Base-by-base conservation (phyloP, 441 rosid species). In the Brassica balearica region DNA sequence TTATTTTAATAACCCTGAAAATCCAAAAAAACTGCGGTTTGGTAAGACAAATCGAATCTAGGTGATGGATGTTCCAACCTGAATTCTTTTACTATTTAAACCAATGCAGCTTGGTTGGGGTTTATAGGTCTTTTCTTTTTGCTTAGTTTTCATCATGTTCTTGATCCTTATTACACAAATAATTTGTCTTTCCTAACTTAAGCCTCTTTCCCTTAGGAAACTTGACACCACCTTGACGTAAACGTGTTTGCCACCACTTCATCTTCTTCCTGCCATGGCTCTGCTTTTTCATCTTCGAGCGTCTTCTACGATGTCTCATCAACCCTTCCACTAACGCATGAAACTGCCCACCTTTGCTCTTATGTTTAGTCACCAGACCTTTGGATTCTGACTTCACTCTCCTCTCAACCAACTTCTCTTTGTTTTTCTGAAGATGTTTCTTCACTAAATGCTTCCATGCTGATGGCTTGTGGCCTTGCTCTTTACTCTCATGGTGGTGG, bases 291-390 rank as follows among this genome's bases (percentile, higher is more conserved):
- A 83, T 85, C 86, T 84, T 88, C 8, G 87, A 68, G 32, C 68
- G 81, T 63, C 20, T 80, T 27, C 71, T 82, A 48, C 85, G 90
- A 59, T 88, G 90, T 82, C 67, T 83, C 85, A 67, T 68, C 70
- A 87, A 27, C 7, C 88, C 91, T 56, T 78, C 72, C 61, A 88
- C 86, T 2, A 89, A 79, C 5, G 74, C 68, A 61, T 81, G 86
- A 66, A 86, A 85, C 6, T 86, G 84, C 10, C 87, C 86, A 15
- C 66, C 80, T 73, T 85, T 75, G 9, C 74, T 78, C 71, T 83
- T 86, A 15, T 43, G 55, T 11, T 67, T 25, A 29, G 15, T 55
- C 11, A 55, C 69, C 27, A 76, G 6, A 69, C 12, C 65, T 76
- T 51, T 41, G 8, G 22, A 4, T 25, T 74, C 76, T 74, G 71